Evolutionary conservation across 2,329 filamentous ascomycete species (phyloP).

Genomic region (Sporothrix pallida): DNA sequence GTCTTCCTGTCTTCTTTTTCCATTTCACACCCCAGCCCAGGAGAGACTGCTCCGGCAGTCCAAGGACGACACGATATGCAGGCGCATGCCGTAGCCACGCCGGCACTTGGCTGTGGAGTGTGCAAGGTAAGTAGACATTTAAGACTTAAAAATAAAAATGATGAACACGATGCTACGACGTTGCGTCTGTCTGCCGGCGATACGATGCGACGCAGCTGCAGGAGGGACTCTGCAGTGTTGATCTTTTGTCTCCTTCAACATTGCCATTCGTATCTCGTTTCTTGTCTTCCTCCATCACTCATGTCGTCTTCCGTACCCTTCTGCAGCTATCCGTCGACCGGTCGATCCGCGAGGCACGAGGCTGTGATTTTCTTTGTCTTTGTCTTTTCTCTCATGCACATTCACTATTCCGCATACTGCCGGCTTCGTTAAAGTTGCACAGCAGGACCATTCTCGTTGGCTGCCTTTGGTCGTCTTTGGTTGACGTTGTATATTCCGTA

Average conservation of each 20-base stretch:
- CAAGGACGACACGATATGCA: neutral
- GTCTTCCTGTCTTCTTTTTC: neutral
- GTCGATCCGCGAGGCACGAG: slow-evolving; percentile 22
- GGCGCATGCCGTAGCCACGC: too few species aligned
- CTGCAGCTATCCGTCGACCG: slow-evolving; percentile 18
- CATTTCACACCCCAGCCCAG: neutral
- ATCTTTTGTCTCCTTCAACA: neutral
- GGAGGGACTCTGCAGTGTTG: neutral
- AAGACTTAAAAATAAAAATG: neutral
- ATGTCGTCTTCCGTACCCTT: too few species aligned
- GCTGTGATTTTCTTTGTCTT: neutral
- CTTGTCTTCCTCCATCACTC: neutral
- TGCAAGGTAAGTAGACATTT: neutral
- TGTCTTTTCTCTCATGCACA: neutral
- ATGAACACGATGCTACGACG: neutral
- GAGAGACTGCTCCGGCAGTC: neutral
- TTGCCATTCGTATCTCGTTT: neutral
- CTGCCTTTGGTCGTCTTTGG: neutral
- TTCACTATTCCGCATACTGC: neutral
- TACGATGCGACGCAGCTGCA: slow-evolving; percentile 5
- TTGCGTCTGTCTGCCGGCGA: slow-evolving; percentile 3
- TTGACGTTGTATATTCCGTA: neutral
- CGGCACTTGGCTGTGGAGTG: neutral
- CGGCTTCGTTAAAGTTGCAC: neutral
- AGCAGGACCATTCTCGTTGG: neutral